Evolutionary conservation across 148 eudicot genomes (phyloP).

Genomic region (Salicornia ramosissima): DNA sequence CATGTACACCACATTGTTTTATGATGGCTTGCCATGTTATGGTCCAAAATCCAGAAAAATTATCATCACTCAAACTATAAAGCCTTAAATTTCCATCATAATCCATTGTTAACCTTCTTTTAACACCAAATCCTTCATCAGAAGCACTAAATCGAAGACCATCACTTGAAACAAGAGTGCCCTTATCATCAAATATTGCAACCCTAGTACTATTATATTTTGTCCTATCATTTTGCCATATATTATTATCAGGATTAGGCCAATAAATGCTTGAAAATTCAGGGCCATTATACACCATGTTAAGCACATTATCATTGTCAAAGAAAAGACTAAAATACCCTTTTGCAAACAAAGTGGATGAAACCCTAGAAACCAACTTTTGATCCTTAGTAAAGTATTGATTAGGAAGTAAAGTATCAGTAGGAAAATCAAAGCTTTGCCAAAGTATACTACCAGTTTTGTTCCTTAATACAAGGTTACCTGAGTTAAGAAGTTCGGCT

Average conservation of each 20-base stretch:
- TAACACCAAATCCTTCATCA: conserved; percentile 32
- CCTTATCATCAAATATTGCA: conserved; percentile 32
- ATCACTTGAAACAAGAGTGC: conserved; percentile 35
- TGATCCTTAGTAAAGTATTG: conserved; percentile 29
- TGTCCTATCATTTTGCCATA: conserved; percentile 27
- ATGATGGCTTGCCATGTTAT: conserved; percentile 46
- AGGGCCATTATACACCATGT: conserved; percentile 31
- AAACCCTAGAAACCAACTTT: conserved; percentile 28
- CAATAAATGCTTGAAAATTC: conserved; percentile 37
- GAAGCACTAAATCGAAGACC: conserved; percentile 33
- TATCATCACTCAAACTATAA: conserved; percentile 46
- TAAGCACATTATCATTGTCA: conserved; percentile 37
- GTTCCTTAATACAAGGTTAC: conserved; percentile 27
- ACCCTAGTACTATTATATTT: conserved; percentile 34
- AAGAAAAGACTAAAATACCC: conserved; percentile 40
- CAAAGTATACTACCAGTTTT: conserved; percentile 19
- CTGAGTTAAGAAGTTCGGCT: conserved; percentile 25
- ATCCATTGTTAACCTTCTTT: conserved; percentile 49
- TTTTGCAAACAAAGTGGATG: conserved; percentile 28
- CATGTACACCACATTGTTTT: conserved; percentile 40
- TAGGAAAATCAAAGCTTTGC: conserved; percentile 41
- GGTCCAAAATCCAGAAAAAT: conserved; percentile 36
- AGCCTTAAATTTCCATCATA: conserved; percentile 57
- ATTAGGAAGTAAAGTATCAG: conserved; percentile 45
- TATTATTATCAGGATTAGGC: conserved; percentile 24